Conservation (phyloP, 148 eudicot genomes). For the Tetragonia tetragonoides region DNA sequence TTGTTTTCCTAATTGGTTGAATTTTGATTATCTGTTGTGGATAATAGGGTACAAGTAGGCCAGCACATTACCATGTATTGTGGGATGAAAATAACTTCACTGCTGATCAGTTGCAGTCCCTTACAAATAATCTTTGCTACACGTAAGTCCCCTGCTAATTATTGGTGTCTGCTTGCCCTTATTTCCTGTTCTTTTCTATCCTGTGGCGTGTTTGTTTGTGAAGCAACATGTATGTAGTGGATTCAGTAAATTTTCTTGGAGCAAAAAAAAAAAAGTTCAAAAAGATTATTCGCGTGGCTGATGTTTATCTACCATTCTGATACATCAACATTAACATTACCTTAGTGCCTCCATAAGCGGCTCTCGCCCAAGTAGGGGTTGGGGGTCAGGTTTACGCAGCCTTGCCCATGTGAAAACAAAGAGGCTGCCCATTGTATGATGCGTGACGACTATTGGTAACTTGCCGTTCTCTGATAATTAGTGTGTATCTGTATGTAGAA, state of each 20-base stretch:
- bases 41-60: conserved; percentile 71
- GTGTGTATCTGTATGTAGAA: too few species aligned
- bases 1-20: not conserved
- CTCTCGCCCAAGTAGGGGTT: too few species aligned
- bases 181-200: not conserved
- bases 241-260: not conserved
- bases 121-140: conserved; percentile 68
- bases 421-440: too few species aligned
- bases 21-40: conserved; percentile 1
- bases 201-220: not conserved
- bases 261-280: too few species aligned
- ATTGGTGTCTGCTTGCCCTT: not conserved
- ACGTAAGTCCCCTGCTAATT: conserved; percentile 39
- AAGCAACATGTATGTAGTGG: not conserved
- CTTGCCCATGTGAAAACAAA: too few species aligned
- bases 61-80: conserved; percentile 77
- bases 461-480: too few species aligned
- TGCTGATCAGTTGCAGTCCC: conserved; percentile 65
- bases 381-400: too few species aligned
- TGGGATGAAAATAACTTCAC: conserved; percentile 82
- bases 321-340: too few species aligned
- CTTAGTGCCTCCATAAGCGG: too few species aligned
- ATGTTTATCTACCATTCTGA: too few species aligned
- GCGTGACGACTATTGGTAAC: too few species aligned
- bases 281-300: not conserved